Evolutionary conservation across 2,329 filamentous ascomycete species (phyloP), one percentile per base, ranked within the genome.

Genomic region (Curvularia sp.): DNA sequence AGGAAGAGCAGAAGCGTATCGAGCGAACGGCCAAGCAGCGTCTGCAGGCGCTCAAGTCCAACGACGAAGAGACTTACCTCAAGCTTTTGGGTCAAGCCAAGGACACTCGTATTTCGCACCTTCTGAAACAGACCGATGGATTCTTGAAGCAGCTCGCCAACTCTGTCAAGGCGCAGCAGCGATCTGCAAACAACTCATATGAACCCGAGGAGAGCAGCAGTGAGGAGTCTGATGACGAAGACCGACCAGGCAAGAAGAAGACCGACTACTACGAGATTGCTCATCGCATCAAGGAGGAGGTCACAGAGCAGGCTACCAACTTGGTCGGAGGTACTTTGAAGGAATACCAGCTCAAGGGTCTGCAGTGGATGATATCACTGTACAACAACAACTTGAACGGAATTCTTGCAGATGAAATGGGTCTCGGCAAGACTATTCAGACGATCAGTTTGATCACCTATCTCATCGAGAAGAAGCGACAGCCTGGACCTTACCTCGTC

Each of bases 381-480:
- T 99, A 98, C 86, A 99, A 99, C 88, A 99, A 99, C 83, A 99
- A 97, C 79, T 86, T 99, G 66, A 99, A 99, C 77, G 95, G 95
- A 85, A 98, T 99, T 66, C 83, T 99, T 70, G 95, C 95, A 58
- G 95, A 99, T 73, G 95, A 99, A 80, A 99, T 99, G 95, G 95
- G 95, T 89, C 91, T 99, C 65, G 95, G 95, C 78, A 99, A 99
- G 82, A 99, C 95, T 0, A 99, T 99, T 69, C 95, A 99, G 79
- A 98, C 95, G 43, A 99, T 99, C 80, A 96, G 92, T 83, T 82
- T 99, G 80, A 91, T 99, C 72, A 97, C 94, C 3, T 96, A 99
- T 75, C 88, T 99, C 62, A 97, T 99, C 67, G 95, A 98, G 81
- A 90, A 87, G 81, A 99, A 99, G 83, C 86, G 89, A 69, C 93